Evolutionary conservation across 2,329 filamentous ascomycete genomes (phyloP).

Genomic region (Cadophora malorum): DNA sequence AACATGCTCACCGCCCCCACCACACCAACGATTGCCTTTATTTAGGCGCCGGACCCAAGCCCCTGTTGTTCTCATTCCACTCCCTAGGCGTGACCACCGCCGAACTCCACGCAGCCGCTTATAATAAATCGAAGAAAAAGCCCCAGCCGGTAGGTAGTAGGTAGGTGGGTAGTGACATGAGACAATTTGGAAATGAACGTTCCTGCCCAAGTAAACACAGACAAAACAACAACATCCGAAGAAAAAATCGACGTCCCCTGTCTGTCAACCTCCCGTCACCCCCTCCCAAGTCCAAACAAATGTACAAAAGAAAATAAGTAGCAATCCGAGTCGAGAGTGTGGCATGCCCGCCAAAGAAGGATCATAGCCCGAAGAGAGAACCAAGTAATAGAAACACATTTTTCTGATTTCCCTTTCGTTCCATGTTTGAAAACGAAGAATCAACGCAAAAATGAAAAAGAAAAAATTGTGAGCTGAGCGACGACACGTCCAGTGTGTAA

Average conservation of each 20-base stretch:
- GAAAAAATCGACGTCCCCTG: constrained; percentile 1
- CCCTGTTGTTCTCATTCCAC: background rate
- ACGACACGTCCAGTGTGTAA: constrained; percentile 33
- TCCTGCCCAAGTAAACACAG: constrained; percentile 2
- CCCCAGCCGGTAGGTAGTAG: constrained; percentile 8
- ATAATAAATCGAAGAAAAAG: constrained; percentile 25
- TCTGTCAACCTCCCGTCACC: background rate
- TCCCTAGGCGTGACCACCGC: background rate
- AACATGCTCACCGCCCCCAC: constrained; percentile 17
- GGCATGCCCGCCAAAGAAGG: constrained; percentile 7
- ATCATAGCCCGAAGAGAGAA: background rate
- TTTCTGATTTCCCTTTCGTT: background rate
- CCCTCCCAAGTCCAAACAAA: constrained; percentile 15
- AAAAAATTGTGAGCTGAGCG: constrained; percentile 20
- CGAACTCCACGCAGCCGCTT: constrained; percentile 18
- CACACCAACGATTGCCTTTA: background rate
- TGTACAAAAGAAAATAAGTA: constrained; percentile 25
- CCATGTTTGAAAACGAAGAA: background rate
- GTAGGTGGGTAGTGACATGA: constrained; percentile 12
- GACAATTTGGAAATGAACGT: constrained; percentile 11
- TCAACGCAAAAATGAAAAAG: constrained; percentile 21
- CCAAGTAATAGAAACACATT: constrained; percentile 16
- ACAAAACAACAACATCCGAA: constrained; percentile 12
- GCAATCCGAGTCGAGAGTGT: constrained; percentile 17
- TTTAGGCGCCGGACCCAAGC: background rate